Percentiles rank a stretch among this genome's conserved stretches.
Evolutionary conservation across 139 green algal species (phyloP).

Genomic region (Chloropicon primus): DNA sequence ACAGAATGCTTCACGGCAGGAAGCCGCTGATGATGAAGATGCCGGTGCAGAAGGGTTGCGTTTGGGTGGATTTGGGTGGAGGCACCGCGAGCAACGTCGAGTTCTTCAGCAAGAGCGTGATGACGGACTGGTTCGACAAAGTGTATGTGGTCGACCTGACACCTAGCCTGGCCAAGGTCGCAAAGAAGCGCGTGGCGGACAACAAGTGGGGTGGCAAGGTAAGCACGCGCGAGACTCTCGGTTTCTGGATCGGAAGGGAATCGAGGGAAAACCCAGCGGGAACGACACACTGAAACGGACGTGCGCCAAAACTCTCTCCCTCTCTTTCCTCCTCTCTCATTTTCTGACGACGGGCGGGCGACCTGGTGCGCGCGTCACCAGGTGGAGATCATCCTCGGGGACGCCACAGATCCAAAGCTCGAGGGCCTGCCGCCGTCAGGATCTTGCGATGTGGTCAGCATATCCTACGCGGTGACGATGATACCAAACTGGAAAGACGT

Average conservation of each 20-base stretch:
- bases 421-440: not conserved
- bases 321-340: not conserved
- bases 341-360: not conserved
- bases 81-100: constrained; percentile 4
- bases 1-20: constrained; percentile 4
- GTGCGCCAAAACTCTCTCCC: not conserved
- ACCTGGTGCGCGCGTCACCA: not conserved
- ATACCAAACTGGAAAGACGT: constrained; percentile 3
- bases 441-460: not conserved
- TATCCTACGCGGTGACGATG: constrained; percentile 2
- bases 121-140: not conserved
- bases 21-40: constrained; percentile 6
- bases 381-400: not conserved
- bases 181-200: constrained; percentile 7
- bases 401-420: constrained; percentile 2
- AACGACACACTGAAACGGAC: not conserved
- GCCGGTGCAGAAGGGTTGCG: constrained; percentile 1
- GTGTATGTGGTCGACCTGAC: constrained; percentile 6
- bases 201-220: not conserved
- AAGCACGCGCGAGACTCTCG: not conserved
- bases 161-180: not conserved
- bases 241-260: no score
- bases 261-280: no score
- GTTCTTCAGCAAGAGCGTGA: constrained; percentile 3
- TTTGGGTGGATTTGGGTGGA: constrained; percentile 1